Percentiles rank a stretch among this genome's conserved stretches.
phyloP scores from a whole-genome alignment of 139 green algal species.

The Mesostigma viride region DNA sequence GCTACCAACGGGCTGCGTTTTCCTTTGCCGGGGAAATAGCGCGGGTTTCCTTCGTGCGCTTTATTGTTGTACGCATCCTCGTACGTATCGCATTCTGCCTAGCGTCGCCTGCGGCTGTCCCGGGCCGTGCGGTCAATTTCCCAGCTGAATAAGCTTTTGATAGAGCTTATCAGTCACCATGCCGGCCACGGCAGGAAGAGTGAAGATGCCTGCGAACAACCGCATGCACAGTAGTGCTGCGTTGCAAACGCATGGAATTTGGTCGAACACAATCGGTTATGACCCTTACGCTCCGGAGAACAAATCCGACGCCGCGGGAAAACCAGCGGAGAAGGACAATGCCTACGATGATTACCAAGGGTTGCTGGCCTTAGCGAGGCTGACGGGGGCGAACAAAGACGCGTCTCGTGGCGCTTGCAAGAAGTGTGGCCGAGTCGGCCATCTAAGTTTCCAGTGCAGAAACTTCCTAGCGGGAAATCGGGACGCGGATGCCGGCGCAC shows the following conservation, averaged over 20 bases:
- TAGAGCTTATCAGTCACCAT: conserved; percentile 22
- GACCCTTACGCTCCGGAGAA: conserved; percentile 31
- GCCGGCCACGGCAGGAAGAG: conserved; percentile 28
- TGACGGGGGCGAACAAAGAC: conserved; percentile 27
- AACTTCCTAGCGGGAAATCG: conserved; percentile 34
- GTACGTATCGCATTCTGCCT: too few species aligned
- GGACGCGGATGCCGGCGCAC: not conserved
- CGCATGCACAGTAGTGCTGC: conserved; percentile 29
- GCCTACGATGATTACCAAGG: conserved; percentile 32
- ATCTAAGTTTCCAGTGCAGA: conserved; percentile 34
- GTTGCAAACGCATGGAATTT: conserved; percentile 32
- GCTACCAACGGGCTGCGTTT: too few species aligned
- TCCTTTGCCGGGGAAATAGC: too few species aligned
- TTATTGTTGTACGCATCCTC: too few species aligned
- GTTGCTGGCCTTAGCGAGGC: conserved; percentile 22
- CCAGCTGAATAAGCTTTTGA: too few species aligned
- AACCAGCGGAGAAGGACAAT: conserved; percentile 11
- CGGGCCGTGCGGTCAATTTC: too few species aligned
- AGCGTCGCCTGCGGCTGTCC: too few species aligned
- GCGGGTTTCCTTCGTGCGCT: too few species aligned
- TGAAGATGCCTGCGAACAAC: conserved; percentile 34
- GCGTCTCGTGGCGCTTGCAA: conserved; percentile 27
- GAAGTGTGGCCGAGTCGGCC: conserved; percentile 26
- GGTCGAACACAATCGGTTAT: conserved; percentile 29
- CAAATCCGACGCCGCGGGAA: not conserved